Base-by-base conservation (phyloP, 306 rosid genomes). In the Dryas octopetala region DNA sequence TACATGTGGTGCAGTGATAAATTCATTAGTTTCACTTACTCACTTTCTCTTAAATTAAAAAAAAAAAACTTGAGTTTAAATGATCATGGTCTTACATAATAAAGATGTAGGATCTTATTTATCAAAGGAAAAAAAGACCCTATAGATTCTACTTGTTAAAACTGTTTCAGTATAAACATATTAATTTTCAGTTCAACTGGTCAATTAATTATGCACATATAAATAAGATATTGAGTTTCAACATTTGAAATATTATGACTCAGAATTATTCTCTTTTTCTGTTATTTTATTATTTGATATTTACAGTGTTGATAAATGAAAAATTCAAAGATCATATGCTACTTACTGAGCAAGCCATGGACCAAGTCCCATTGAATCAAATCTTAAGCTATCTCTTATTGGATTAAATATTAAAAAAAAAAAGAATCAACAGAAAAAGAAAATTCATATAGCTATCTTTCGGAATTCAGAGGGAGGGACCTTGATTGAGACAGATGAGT, bases 401-500 rank as follows among this genome's bases (percentile, higher is more conserved):
- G 43, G 53, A 53, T 70, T 70, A 71, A 57, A 57, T 68, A 44
- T 5, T 55, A 23, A 17, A 9, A 8, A 7, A 15, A 23, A 2
- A 12, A 1, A 62, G 14, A 15, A 16, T 14, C 12, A 49, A 7
- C 1, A 41, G 7, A 62, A 23, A 51, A 38, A 26, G 66, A 53
- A 6, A 72, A 64, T 26, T 32, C 15, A 48, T 11, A 7, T 5
- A 17, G 57, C 68, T 57, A 5, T 65, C 74, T 38, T 81, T 76
- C 41, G 59, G 63, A 13, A 72, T 81, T 76, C 41, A 63, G 63
- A 13, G 74, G 76, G 14, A 23, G 73, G 72, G 72, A 49, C 71
- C 1, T 12, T 58, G 82, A 78, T 40, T 59, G 71, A 41, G 91
- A 85, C 78, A 15, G 81, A 76, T 59, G 83, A 81, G 79, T 52